Evolutionary conservation across 176 grass and related monocot species (phyloP), one percentile per base, ranked within the genome.

Genomic region (Chrysopogon serrulatus): DNA sequence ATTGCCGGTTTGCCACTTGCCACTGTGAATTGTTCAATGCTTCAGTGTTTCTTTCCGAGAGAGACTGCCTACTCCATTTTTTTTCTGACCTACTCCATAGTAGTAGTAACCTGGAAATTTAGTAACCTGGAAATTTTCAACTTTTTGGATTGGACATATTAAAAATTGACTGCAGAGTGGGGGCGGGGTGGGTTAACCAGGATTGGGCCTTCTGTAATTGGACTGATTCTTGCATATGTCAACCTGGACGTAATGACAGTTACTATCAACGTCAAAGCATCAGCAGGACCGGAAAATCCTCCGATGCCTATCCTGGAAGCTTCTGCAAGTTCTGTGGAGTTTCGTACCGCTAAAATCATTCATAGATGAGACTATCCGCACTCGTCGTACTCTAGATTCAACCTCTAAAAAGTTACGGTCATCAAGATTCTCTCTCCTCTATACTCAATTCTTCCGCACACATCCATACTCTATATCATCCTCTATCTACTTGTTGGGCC

Each of bases 241-340:
- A 16, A 44, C 8, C 49, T 53, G 19, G 51, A 54, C 21, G 21
- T 54, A 45, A 4, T 47, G 77, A 34, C 41, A 3, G 28, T 79
- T n/a, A 65, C 76, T 47, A 48, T 79, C 77, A 65, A n/a, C 77
- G 33, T 79, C 77, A 69, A 5, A 68, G 35, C 40, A 34, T 24
- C 62, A 19, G 19, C 36, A 54, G 21, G 51, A n/a, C 21, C 7
- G 8, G n/a, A 12, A 60, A 60, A 43, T 33, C 8, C 11, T 68
- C 13, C 45, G 8, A 43, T 56, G 33, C 32, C 1, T 10, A 8
- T 16, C 17, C 4, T 16, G 31, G 5, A 39, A 65, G 37, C 36
- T 35, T 5, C 42, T 14, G 19, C 5, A 0, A 24, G 18, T 11
- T 68, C 18, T 70, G 67, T 8, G 5, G 2, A 37, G 36, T 37